phyloP scores from a whole-genome alignment of 2,329 filamentous ascomycete genomes.

The Fusarium compactum region DNA sequence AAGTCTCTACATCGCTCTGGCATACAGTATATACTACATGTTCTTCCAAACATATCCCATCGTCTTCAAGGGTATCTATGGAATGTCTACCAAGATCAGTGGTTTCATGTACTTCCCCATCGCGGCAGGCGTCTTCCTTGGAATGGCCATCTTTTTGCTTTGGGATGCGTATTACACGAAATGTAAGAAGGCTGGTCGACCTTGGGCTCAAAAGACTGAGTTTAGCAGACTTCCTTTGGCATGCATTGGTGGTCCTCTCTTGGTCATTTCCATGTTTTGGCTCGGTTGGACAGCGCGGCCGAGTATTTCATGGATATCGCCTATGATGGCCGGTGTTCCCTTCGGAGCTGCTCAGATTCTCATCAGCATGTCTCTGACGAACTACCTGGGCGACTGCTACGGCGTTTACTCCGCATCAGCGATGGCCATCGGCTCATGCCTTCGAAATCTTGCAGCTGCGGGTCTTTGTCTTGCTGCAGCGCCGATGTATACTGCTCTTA shows the following conservation, averaged over 20 bases:
- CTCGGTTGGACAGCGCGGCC: slow-evolving; percentile 32
- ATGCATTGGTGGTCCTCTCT: slow-evolving; percentile 23
- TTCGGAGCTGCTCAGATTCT: slow-evolving; percentile 14
- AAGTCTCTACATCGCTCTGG: slow-evolving; percentile 22
- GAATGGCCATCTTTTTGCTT: slow-evolving; percentile 16
- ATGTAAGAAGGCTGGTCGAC: slow-evolving; percentile 1
- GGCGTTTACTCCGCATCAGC: slow-evolving; percentile 18
- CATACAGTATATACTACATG: slow-evolving; percentile 36
- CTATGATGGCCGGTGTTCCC: slow-evolving; percentile 11
- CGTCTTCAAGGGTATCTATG: slow-evolving; percentile 32
- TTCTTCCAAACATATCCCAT: slow-evolving; percentile 41
- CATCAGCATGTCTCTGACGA: slow-evolving; percentile 16
- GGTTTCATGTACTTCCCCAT: slow-evolving; percentile 22
- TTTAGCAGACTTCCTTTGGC: slow-evolving; percentile 36
- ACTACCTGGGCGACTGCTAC: slow-evolving; percentile 12
- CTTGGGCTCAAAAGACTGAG: slow-evolving; percentile 27
- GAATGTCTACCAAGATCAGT: slow-evolving; percentile 9
- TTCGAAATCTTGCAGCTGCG: slow-evolving; percentile 12
- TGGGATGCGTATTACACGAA: slow-evolving; percentile 30
- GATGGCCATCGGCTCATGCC: slow-evolving; percentile 4
- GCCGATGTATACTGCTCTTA: slow-evolving; percentile 17
- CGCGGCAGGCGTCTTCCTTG: slow-evolving; percentile 1
- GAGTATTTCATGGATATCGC: slow-evolving; percentile 11
- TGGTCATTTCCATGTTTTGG: slow-evolving; percentile 37
- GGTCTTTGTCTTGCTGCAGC: slow-evolving; percentile 15